A percentile compares a stretch with the other conserved stretches of the same genome.
These are phyloP conservation scores for Tulasnella sp. DNA, from an alignment of 768 basidiomycete genomes.

Conservation along the genomic window DNA sequence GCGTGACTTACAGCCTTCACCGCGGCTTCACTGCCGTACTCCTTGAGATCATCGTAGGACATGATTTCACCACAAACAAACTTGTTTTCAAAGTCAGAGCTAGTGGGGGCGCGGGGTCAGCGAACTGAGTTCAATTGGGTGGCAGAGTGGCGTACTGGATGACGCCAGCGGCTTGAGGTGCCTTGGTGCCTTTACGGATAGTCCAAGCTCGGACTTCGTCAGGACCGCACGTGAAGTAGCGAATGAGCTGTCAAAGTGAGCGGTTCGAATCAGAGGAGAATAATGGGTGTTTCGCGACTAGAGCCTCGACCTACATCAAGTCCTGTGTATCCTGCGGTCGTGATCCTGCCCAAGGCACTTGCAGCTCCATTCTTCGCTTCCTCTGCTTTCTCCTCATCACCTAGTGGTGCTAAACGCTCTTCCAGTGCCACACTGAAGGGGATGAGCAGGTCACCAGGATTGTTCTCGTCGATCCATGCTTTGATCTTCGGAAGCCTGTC, in stretches of 20 bases:
- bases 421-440: slow-evolving; percentile 96
- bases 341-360: slow-evolving; percentile 84
- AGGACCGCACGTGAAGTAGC: slow-evolving; percentile 96
- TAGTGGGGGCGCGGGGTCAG: slow-evolving; percentile 27
- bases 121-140: background rate
- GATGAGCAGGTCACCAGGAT: slow-evolving; percentile 90
- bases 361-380: slow-evolving; percentile 72
- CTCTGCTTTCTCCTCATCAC: slow-evolving; percentile 61
- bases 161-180: slow-evolving; percentile 95
- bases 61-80: slow-evolving; percentile 98
- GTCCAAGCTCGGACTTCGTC: slow-evolving; percentile 98
- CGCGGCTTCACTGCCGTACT: slow-evolving; percentile 79
- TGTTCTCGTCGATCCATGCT: slow-evolving; percentile 93
- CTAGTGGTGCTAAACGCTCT: slow-evolving; percentile 63
- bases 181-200: slow-evolving; percentile 85
- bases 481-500: slow-evolving; percentile 93
- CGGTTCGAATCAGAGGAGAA: background rate
- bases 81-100: slow-evolving; percentile 96
- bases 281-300: background rate
- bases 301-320: slow-evolving; percentile 53
- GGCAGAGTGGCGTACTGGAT: slow-evolving; percentile 63
- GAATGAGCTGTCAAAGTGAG: slow-evolving; percentile 57
- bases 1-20: slow-evolving; percentile 66
- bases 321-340: slow-evolving; percentile 82
- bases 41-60: slow-evolving; percentile 81